A percentile compares a stretch with the other conserved stretches of the same genome.
These are phyloP conservation scores for Pichia sp. DNA, from an alignment of 1,139 yeast species.

Conservation along the genomic window DNA sequence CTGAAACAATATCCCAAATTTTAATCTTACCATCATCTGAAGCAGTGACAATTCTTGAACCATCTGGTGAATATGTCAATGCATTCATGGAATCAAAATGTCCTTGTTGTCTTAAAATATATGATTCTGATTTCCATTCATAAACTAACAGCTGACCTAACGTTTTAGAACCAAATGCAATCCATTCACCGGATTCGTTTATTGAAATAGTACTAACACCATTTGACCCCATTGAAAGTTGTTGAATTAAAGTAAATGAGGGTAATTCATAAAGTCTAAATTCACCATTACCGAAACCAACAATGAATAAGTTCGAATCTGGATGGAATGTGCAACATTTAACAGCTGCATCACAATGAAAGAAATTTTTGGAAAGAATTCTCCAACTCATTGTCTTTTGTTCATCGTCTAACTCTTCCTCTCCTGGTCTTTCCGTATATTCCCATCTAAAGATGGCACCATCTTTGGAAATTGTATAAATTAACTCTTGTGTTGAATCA, in stretches of 20 bases:
- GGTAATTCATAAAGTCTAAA: slow-evolving; percentile 89
- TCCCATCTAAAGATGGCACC: slow-evolving; percentile 95
- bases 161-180: slow-evolving; percentile 87
- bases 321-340: slow-evolving; percentile 83
- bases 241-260: slow-evolving; percentile 70
- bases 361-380: slow-evolving; percentile 67
- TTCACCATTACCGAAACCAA: slow-evolving; percentile 89
- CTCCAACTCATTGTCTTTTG: slow-evolving; percentile 57
- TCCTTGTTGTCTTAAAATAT: slow-evolving; percentile 92
- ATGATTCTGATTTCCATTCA: slow-evolving; percentile 98
- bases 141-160: slow-evolving; percentile 92
- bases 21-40: slow-evolving; percentile 96
- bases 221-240: slow-evolving; percentile 86
- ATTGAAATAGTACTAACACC: slow-evolving; percentile 77
- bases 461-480: slow-evolving; percentile 87
- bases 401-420: slow-evolving; percentile 35
- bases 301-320: slow-evolving; percentile 60
- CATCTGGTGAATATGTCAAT: slow-evolving; percentile 89
- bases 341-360: slow-evolving; percentile 68
- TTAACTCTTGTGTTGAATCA: slow-evolving; percentile 75
- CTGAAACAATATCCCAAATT: slow-evolving; percentile 91
- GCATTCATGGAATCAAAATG: slow-evolving; percentile 89
- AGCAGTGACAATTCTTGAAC: slow-evolving; percentile 85
- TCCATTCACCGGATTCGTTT: slow-evolving; percentile 90
- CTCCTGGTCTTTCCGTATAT: slow-evolving; percentile 48